These are phyloP conservation scores for Candida endomychidarum DNA, from an alignment of 805 yeast genomes.

Conservation along the genomic window DNA sequence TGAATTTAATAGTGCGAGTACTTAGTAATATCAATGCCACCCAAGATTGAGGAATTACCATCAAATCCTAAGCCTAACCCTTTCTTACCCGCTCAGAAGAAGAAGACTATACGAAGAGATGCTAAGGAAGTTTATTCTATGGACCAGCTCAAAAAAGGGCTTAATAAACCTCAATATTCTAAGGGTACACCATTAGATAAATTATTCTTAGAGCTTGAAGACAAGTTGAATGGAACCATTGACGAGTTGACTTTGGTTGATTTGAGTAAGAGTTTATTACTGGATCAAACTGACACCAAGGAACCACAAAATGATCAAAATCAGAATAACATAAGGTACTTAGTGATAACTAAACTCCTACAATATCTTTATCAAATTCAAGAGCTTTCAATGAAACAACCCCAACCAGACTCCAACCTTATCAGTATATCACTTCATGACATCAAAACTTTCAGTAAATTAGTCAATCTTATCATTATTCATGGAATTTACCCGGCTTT, in stretches of 20 bases:
- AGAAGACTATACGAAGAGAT: conserved; percentile 30
- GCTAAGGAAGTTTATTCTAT: conserved; percentile 29
- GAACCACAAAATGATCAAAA: background rate
- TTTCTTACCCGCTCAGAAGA: conserved; percentile 22
- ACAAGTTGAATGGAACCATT: conserved; percentile 22
- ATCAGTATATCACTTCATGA: conserved; percentile 81
- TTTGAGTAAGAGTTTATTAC: conserved; percentile 9
- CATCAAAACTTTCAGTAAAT: conserved; percentile 66
- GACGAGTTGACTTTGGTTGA: conserved; percentile 22
- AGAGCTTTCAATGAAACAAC: conserved; percentile 27
- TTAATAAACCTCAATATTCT: conserved; percentile 29
- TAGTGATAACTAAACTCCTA: conserved; percentile 33
- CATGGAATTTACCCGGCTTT: conserved; percentile 72
- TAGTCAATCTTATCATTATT: conserved; percentile 63
- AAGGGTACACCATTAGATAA: conserved; percentile 35
- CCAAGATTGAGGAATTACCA: conserved; percentile 23
- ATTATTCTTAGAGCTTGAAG: conserved; percentile 32
- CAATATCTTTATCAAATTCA: conserved; percentile 41
- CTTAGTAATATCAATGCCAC: conserved; percentile 15
- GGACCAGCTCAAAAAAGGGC: conserved; percentile 28
- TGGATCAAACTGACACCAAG: too few relatives aligned
- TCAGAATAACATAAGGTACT: conserved; percentile 11
- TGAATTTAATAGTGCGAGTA: conserved; percentile 5
- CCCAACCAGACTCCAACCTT: conserved; percentile 28
- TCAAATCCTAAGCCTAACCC: conserved; percentile 24